Evolutionary conservation across 78 protist species (phyloP).

Genomic region (Dictyostelium citrinum): DNA sequence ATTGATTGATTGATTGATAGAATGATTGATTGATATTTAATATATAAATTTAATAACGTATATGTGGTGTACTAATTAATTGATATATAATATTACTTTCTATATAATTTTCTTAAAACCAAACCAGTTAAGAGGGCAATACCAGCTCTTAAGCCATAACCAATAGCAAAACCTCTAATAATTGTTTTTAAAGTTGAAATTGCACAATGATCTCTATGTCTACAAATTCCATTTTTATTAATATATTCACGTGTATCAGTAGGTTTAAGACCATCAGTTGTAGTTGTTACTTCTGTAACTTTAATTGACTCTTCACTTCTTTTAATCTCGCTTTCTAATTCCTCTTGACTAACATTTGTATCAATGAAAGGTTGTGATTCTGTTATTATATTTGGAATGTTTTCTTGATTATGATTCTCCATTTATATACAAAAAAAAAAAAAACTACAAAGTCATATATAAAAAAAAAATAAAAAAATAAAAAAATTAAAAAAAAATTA

Average conservation of each 20-base stretch:
- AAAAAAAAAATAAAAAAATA: neutral
- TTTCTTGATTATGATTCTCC: neutral
- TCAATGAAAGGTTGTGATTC: neutral
- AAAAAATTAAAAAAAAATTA: neutral
- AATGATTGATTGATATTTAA: no score
- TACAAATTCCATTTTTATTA: constrained; percentile 27
- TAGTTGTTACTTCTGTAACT: neutral
- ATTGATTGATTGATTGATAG: no score
- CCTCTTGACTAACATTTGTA: constrained; percentile 1
- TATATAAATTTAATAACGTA: no score
- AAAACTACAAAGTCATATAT: neutral
- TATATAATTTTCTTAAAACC: constrained; percentile 61
- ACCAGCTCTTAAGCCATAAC: constrained; percentile 68
- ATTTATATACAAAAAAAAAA: neutral
- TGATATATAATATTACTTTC: no score
- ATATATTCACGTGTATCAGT: neutral
- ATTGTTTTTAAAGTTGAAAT: neutral
- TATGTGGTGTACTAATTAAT: no score
- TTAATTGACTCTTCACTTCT: neutral
- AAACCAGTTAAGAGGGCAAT: constrained; percentile 49
- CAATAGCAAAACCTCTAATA: constrained; percentile 36
- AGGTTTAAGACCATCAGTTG: neutral
- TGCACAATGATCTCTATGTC: constrained; percentile 28
- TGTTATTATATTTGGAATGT: neutral
- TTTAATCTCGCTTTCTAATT: neutral